A percentile compares a stretch with the other conserved stretches of the same genome.
Evolutionary conservation across 768 basidiomycete species (phyloP).

Genomic region (Mycena chlorophos): DNA sequence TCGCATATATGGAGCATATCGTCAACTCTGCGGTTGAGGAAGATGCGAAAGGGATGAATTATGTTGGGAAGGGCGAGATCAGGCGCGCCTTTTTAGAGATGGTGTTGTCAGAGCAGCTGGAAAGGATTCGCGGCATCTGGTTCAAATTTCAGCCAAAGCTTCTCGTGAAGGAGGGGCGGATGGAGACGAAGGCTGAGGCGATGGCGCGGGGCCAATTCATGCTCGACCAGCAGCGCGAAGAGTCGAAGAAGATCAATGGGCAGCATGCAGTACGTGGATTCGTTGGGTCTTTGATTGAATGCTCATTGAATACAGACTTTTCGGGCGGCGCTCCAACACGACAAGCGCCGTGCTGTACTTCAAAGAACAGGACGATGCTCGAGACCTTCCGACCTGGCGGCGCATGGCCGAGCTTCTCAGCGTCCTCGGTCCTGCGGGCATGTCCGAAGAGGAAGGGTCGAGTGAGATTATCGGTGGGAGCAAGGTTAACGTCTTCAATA

Average conservation of each 20-base stretch:
- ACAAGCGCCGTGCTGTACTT: constrained; percentile 5
- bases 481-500: constrained; percentile 1
- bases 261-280: neutral
- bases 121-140: constrained; percentile 2
- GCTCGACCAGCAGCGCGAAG: neutral
- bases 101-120: neutral
- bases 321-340: neutral
- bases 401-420: constrained; percentile 11
- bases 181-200: neutral
- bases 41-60: neutral
- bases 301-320: neutral
- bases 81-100: neutral
- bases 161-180: neutral
- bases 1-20: neutral
- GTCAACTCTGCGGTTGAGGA: neutral
- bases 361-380: neutral
- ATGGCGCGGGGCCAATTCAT: neutral
- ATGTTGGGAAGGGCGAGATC: neutral
- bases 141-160: neutral
- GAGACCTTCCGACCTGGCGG: constrained; percentile 8
- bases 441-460: constrained; percentile 18
- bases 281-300: no score
- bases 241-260: neutral
- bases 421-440: constrained; percentile 2
- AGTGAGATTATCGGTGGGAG: neutral